phyloP scores from a whole-genome alignment of 495 filamentous ascomycete species.

The Lophium mytilinum region DNA sequence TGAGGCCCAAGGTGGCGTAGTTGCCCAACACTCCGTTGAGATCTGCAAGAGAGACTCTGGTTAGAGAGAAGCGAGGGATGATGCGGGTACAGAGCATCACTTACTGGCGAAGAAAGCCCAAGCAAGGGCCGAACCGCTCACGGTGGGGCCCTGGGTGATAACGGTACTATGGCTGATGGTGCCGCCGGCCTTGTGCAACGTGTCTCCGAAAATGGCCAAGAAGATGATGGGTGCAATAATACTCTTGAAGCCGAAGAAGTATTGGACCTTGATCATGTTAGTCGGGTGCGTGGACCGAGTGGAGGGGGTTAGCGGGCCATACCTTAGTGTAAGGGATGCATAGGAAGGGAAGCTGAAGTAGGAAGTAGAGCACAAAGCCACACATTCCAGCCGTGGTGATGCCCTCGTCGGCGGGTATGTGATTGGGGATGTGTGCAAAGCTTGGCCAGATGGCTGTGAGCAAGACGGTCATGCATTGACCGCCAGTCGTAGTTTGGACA shows the following conservation, averaged over 20 bases:
- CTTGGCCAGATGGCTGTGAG: slow-evolving; percentile 38
- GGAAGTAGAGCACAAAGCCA: slow-evolving; percentile 42
- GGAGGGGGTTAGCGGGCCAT: background rate
- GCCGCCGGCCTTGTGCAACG: slow-evolving; percentile 20
- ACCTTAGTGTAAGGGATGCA: slow-evolving; percentile 44
- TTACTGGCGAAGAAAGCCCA: slow-evolving; percentile 21
- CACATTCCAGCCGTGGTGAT: slow-evolving; percentile 46
- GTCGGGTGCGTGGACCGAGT: background rate
- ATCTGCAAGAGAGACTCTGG: slow-evolving; percentile 4
- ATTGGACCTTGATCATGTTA: slow-evolving; percentile 23
- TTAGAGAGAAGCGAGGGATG: slow-evolving; percentile 1
- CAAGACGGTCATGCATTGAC: slow-evolving; percentile 22
- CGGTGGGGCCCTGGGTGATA: slow-evolving; percentile 5
- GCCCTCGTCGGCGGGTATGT: slow-evolving; percentile 35
- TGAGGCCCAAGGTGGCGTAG: slow-evolving; percentile 23
- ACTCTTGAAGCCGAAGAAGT: slow-evolving; percentile 45
- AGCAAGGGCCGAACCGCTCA: slow-evolving; percentile 30
- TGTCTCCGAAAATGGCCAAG: slow-evolving; percentile 17
- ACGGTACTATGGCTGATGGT: slow-evolving; percentile 5
- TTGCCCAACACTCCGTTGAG: slow-evolving; percentile 23
- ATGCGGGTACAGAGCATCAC: slow-evolving; percentile 3
- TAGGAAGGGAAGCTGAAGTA: slow-evolving; percentile 42
- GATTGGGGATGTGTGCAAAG: slow-evolving; percentile 47
- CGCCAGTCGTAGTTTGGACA: slow-evolving; percentile 23
- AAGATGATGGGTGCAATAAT: slow-evolving; percentile 26